Percentiles rank a stretch among this genome's conserved stretches.
Conservation (phyloP, 345 rosid species). For the Garcia nutans region DNA sequence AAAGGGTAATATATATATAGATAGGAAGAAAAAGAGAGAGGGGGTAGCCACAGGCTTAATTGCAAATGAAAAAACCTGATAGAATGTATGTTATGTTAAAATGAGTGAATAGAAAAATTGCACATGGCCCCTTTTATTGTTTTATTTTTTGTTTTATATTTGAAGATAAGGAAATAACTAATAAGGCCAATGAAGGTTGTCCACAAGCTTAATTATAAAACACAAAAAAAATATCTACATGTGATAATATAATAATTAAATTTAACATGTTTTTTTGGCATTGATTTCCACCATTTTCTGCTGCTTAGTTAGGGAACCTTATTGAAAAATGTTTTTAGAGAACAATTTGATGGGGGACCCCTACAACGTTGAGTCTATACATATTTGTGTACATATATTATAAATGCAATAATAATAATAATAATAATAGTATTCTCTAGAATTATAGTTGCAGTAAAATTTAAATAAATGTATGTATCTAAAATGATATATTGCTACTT, state of each 20-base stretch:
- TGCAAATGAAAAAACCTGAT: too few species aligned
- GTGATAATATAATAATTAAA: too few species aligned
- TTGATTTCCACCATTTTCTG: constrained; percentile 11
- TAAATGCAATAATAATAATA: neutral
- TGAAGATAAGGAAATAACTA: constrained; percentile 37
- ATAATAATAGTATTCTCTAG: neutral
- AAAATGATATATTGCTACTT: neutral
- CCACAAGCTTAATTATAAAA: constrained; percentile 15
- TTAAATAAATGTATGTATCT: neutral
- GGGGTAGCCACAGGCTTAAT: too few species aligned
- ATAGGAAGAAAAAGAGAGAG: too few species aligned
- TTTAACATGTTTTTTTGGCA: neutral
- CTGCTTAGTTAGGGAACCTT: constrained; percentile 8
- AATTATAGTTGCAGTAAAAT: too few species aligned
- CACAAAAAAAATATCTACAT: too few species aligned
- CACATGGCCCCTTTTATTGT: neutral
- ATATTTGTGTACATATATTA: too few species aligned
- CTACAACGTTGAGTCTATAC: neutral
- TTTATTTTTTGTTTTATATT: neutral
- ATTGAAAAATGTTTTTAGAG: neutral
- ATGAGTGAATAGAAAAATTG: neutral
- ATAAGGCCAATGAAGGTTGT: constrained; percentile 18
- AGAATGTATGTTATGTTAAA: neutral
- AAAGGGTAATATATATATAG: too few species aligned
- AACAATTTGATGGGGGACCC: neutral